phyloP scores from a whole-genome alignment of 495 filamentous ascomycete species.

The Neurospora hispaniola region DNA sequence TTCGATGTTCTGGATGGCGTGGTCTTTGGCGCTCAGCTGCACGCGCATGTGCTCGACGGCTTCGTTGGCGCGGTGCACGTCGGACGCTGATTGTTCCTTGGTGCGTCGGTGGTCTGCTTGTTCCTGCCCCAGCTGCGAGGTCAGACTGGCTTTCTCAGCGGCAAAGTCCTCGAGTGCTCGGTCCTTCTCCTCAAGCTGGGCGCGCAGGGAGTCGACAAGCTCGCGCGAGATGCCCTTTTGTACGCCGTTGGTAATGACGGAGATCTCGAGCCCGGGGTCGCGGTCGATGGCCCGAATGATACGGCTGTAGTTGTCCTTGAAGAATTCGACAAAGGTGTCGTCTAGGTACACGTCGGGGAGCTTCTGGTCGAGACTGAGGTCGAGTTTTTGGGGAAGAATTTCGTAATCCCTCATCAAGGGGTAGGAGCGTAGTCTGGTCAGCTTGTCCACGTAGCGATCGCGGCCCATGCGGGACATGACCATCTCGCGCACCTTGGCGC shows the following conservation, averaged over 20 bases:
- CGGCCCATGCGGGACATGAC: slow-evolving; percentile 70
- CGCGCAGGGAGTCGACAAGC: slow-evolving; percentile 70
- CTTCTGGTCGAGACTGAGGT: slow-evolving; percentile 42
- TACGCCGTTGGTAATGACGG: slow-evolving; percentile 63
- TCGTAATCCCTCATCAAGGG: slow-evolving; percentile 89
- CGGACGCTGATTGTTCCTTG: slow-evolving; percentile 54
- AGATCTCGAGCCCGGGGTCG: slow-evolving; percentile 77
- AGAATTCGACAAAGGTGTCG: slow-evolving; percentile 78
- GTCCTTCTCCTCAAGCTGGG: slow-evolving; percentile 63
- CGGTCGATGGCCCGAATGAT: slow-evolving; percentile 80
- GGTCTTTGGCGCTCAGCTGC: slow-evolving; percentile 55
- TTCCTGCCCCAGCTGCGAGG: slow-evolving; percentile 64
- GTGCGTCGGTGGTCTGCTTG: slow-evolving; percentile 63
- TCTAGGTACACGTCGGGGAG: slow-evolving; percentile 84
- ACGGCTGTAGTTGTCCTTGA: slow-evolving; percentile 90
- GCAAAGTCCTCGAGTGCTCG: slow-evolving; percentile 58
- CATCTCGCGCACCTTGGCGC: slow-evolving; percentile 70
- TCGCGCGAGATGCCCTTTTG: slow-evolving; percentile 77
- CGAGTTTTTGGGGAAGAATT: slow-evolving; percentile 61
- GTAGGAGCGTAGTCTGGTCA: slow-evolving; percentile 66
- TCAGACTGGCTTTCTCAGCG: slow-evolving; percentile 51
- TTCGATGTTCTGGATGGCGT: slow-evolving; percentile 54
- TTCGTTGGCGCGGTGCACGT: slow-evolving; percentile 53
- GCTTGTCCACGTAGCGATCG: slow-evolving; percentile 79
- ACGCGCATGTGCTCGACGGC: slow-evolving; percentile 58